Conservation (phyloP, 768 basidiomycete genomes). For the Pleurotus ostreatus region DNA sequence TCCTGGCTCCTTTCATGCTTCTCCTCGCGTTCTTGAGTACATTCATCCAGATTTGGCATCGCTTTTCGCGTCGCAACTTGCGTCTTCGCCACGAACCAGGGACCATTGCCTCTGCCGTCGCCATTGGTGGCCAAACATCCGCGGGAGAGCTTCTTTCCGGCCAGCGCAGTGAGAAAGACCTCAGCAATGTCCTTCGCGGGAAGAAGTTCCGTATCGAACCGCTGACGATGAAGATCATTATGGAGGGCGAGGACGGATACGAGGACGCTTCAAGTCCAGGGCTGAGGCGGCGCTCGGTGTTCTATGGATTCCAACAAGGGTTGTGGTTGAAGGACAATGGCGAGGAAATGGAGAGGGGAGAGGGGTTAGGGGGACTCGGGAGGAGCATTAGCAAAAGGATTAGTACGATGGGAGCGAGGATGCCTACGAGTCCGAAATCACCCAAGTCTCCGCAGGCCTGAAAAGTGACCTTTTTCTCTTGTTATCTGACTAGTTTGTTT, state of each 20-base stretch:
- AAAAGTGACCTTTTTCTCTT: too few species aligned
- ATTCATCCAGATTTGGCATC: conserved; percentile 45
- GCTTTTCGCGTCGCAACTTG: conserved; percentile 37
- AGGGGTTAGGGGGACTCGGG: conserved; percentile 1
- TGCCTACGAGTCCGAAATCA: conserved; percentile 5
- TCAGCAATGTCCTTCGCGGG: conserved; percentile 35
- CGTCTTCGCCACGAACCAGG: conserved; percentile 44
- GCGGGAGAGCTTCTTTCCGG: conserved; percentile 42
- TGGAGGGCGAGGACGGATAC: conserved; percentile 50
- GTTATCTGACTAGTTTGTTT: too few species aligned
- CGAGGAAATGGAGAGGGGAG: neutral
- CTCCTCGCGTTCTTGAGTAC: conserved; percentile 39
- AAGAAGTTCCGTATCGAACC: conserved; percentile 51
- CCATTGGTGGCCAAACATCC: conserved; percentile 48
- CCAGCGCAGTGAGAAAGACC: conserved; percentile 34
- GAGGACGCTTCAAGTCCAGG: conserved; percentile 32
- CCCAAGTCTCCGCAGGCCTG: neutral
- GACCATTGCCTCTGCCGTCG: conserved; percentile 54
- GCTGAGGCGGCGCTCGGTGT: conserved; percentile 28
- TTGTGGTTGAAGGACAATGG: conserved; percentile 7
- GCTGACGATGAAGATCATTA: conserved; percentile 44
- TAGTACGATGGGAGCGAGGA: neutral
- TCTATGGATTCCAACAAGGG: conserved; percentile 24
- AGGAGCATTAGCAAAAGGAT: conserved; percentile 4
- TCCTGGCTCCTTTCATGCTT: conserved; percentile 38